Conservation (phyloP, 176 grass and related monocot species). For the Rhynchospora tenuis region DNA sequence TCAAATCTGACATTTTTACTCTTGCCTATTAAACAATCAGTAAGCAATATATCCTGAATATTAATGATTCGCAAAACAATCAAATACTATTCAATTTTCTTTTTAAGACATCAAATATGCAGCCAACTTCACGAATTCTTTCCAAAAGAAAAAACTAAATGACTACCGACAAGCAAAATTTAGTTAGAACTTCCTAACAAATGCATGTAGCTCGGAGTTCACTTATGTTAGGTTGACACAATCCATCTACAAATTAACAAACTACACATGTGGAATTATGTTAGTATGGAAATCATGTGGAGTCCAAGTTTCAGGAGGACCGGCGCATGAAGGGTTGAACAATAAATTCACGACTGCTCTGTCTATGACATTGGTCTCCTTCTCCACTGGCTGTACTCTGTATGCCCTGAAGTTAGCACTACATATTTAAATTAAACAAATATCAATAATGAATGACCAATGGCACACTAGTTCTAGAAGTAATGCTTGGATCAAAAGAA, state of each 20-base stretch:
- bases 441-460: neutral
- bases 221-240: neutral
- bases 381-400: slow-evolving; percentile 8
- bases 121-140: neutral
- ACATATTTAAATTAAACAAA: neutral
- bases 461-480: neutral
- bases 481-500: neutral
- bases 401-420: slow-evolving; percentile 25
- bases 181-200: slow-evolving; percentile 7
- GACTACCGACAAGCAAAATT: neutral
- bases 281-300: neutral
- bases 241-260: neutral
- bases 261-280: neutral
- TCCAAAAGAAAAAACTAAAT: neutral
- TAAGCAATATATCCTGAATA: neutral
- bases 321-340: slow-evolving; percentile 18
- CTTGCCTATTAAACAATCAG: neutral
- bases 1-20: neutral
- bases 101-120: neutral
- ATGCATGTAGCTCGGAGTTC: neutral
- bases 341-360: slow-evolving; percentile 48
- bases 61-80: neutral
- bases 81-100: neutral
- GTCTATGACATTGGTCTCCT: slow-evolving; percentile 54
- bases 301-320: neutral